Conservation (phyloP, 352 stramenopile genomes). For the Plasmopara viticola region DNA sequence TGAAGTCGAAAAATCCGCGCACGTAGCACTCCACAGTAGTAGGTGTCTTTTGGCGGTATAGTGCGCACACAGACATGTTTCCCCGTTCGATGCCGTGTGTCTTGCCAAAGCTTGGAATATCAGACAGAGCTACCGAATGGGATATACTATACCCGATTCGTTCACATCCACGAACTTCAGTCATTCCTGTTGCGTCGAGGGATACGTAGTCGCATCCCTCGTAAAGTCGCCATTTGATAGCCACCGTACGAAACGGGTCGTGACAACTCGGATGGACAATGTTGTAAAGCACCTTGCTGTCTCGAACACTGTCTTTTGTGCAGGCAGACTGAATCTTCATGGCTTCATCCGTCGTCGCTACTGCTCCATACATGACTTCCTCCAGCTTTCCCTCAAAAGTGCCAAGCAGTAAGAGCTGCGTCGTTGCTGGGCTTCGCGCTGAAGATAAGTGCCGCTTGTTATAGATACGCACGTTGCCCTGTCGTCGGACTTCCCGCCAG, state of each 20-base stretch:
- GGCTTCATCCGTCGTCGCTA: constrained; percentile 34
- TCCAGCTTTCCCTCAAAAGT: constrained; percentile 37
- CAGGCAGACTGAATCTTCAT: constrained; percentile 47
- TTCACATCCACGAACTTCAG: constrained; percentile 14
- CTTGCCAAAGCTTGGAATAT: constrained; percentile 25
- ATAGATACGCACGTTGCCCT: constrained; percentile 30
- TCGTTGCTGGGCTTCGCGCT: constrained; percentile 21
- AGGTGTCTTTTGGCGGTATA: constrained; percentile 31
- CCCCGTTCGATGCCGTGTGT: constrained; percentile 31
- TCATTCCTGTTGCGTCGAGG: constrained; percentile 32
- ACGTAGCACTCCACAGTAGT: constrained; percentile 43
- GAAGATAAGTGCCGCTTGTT: constrained; percentile 18
- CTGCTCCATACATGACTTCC: constrained; percentile 41
- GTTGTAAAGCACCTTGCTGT: constrained; percentile 44
- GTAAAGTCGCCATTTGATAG: constrained; percentile 35
- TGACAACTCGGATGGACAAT: constrained; percentile 42
- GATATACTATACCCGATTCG: constrained; percentile 38
- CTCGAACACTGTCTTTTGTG: constrained; percentile 36
- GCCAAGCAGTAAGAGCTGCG: constrained; percentile 35
- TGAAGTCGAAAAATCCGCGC: constrained; percentile 35
- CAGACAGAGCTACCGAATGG: constrained; percentile 33
- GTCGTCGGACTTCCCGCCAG: constrained; percentile 34
- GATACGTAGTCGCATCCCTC: constrained; percentile 29
- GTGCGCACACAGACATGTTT: constrained; percentile 37
- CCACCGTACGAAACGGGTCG: constrained; percentile 44